Evolutionary conservation across 2,329 filamentous ascomycete species (phyloP).

Genomic region (Trematosphaeria pertusa): DNA sequence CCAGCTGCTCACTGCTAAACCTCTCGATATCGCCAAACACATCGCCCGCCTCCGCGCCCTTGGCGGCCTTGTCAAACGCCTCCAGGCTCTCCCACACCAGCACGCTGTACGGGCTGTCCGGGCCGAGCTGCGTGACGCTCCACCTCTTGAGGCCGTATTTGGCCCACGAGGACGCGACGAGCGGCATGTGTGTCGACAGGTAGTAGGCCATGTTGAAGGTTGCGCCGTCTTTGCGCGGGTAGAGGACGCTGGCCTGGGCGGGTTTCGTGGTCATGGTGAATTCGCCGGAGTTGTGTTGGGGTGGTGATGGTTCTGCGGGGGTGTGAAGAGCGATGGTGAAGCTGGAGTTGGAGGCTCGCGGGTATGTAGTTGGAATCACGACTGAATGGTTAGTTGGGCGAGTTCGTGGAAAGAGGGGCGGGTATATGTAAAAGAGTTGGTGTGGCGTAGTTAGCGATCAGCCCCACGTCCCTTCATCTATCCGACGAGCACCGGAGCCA

Average conservation of each 20-base stretch:
- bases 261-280: constrained; percentile 21
- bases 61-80: constrained; percentile 26
- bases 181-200: constrained; percentile 55
- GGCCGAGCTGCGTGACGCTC: constrained; percentile 26
- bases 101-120: constrained; percentile 30
- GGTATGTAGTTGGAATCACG: too few species aligned
- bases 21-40: constrained; percentile 47
- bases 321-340: too few species aligned
- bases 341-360: too few species aligned
- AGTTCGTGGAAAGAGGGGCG: too few species aligned
- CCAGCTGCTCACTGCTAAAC: constrained; percentile 45
- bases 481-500: too few species aligned
- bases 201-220: constrained; percentile 61
- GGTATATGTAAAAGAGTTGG: too few species aligned
- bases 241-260: constrained; percentile 41
- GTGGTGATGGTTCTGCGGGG: not conserved
- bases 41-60: constrained; percentile 32
- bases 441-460: too few species aligned
- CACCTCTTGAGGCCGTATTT: constrained; percentile 48
- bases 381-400: too few species aligned
- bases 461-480: too few species aligned
- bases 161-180: constrained; percentile 51
- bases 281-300: not conserved
- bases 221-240: constrained; percentile 50
- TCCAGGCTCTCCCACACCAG: constrained; percentile 37